phyloP scores from a whole-genome alignment of 208 protist genomes.

The Crithidia sp. region DNA sequence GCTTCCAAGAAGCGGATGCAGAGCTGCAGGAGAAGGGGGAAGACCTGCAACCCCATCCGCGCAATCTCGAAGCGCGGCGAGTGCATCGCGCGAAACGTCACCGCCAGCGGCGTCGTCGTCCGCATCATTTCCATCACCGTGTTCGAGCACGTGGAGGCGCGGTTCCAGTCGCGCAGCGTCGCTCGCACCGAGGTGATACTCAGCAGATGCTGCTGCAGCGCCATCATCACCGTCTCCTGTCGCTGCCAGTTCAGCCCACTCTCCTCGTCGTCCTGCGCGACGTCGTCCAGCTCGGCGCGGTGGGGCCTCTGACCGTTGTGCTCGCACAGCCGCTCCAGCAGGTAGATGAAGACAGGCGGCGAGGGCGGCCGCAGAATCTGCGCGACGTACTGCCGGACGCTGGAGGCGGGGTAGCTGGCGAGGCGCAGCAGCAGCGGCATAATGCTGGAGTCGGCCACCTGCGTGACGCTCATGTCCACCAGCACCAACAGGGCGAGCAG shows the following conservation, averaged over 20 bases:
- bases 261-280: conserved; percentile 1
- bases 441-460: conserved; percentile 4
- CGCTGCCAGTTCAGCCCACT: conserved; percentile 53
- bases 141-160: conserved; percentile 7
- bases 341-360: conserved; percentile 42
- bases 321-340: conserved; percentile 41
- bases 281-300: conserved; percentile 19
- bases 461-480: conserved; percentile 23
- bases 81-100: conserved; percentile 33
- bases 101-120: conserved; percentile 21
- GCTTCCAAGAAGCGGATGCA: conserved; percentile 50
- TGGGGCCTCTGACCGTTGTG: conserved; percentile 18
- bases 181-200: conserved; percentile 11
- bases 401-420: conserved; percentile 67
- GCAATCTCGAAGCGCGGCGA: conserved; percentile 65
- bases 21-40: conserved; percentile 75
- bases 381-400: conserved; percentile 77
- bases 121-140: conserved; percentile 9
- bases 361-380: conserved; percentile 62
- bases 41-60: conserved; percentile 70
- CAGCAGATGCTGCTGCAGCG: conserved; percentile 68
- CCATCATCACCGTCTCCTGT: conserved; percentile 85
- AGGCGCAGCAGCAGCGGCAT: conserved; percentile 55
- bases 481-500: conserved; percentile 44
- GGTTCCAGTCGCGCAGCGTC: conserved; percentile 33